Evolutionary conservation across 352 stramenopile genomes (phyloP).

Genomic region (Phytophthora podocarpi): DNA sequence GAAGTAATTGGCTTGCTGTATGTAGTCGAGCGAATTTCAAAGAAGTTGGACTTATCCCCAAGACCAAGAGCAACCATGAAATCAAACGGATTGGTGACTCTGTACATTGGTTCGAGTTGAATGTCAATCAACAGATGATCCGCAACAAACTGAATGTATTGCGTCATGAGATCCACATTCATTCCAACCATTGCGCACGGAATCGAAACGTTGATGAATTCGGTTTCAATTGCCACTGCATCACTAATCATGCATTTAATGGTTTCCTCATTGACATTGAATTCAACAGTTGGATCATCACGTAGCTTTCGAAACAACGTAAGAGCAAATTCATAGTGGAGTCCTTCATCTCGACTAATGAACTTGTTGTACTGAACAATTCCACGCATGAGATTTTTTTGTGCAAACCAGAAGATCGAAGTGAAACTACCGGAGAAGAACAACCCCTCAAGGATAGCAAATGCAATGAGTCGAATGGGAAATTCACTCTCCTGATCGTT

Average conservation of each 20-base stretch:
- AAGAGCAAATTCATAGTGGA: slow-evolving; percentile 96
- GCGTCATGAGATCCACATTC: slow-evolving; percentile 90
- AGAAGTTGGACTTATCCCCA: not conserved
- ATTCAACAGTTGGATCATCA: slow-evolving; percentile 42
- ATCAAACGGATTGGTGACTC: not conserved
- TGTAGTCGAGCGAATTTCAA: not conserved
- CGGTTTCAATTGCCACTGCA: slow-evolving; percentile 93
- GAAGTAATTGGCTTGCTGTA: not conserved
- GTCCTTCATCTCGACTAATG: slow-evolving; percentile 92
- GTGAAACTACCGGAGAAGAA: slow-evolving; percentile 95
- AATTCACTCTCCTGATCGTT: slow-evolving; percentile 78
- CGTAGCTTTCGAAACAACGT: slow-evolving; percentile 90
- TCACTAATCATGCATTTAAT: no score
- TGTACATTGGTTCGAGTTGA: not conserved
- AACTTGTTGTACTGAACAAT: slow-evolving; percentile 94
- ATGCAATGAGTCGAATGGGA: slow-evolving; percentile 90
- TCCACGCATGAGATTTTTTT: slow-evolving; percentile 92
- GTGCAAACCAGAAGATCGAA: slow-evolving; percentile 96
- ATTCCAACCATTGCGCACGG: slow-evolving; percentile 95
- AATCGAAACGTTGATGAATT: slow-evolving; percentile 91
- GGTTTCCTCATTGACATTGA: no score
- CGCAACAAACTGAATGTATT: slow-evolving; percentile 95
- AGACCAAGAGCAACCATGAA: not conserved
- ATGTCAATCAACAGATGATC: slow-evolving; percentile 74
- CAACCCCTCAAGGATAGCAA: slow-evolving; percentile 93